These are phyloP conservation scores for Sarocladium kiliense DNA, from an alignment of 2,329 filamentous ascomycete genomes.

Conservation along the genomic window DNA sequence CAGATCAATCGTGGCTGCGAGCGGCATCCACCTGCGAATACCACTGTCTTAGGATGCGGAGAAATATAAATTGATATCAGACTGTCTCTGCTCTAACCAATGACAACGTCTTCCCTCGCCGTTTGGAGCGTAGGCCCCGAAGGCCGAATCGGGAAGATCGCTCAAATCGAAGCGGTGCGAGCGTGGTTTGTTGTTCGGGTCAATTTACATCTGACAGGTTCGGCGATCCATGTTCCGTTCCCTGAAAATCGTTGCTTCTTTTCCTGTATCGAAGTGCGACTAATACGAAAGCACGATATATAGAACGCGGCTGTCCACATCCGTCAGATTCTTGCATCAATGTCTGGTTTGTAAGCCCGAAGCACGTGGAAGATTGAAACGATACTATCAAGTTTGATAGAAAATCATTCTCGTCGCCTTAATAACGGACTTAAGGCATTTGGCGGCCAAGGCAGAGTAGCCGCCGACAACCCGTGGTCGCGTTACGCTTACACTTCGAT, in stretches of 20 bases:
- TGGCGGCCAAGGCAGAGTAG: not conserved
- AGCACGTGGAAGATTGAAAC: not conserved
- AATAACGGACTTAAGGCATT: not conserved
- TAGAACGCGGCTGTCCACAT: not conserved
- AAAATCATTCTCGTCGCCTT: not conserved
- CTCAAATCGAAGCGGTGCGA: not conserved
- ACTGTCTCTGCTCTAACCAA: not conserved
- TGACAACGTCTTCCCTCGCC: not conserved
- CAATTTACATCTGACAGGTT: not conserved
- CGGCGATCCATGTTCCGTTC: not conserved
- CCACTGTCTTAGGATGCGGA: not conserved
- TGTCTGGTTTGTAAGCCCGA: not conserved
- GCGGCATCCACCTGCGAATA: not conserved
- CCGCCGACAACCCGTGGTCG: not conserved
- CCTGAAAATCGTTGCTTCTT: not conserved
- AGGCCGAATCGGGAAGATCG: not conserved
- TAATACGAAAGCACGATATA: not conserved
- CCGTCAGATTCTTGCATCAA: not conserved
- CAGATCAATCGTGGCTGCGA: not conserved
- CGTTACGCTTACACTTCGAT: too few relatives aligned
- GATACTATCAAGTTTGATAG: not conserved
- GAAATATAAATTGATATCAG: slow-evolving; percentile 1
- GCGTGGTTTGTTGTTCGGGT: not conserved
- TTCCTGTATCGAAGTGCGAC: not conserved
- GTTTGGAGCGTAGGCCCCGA: not conserved